Evolutionary conservation across 1,139 yeast genomes (phyloP).

Genomic region (Suhomyces choctaworum): DNA sequence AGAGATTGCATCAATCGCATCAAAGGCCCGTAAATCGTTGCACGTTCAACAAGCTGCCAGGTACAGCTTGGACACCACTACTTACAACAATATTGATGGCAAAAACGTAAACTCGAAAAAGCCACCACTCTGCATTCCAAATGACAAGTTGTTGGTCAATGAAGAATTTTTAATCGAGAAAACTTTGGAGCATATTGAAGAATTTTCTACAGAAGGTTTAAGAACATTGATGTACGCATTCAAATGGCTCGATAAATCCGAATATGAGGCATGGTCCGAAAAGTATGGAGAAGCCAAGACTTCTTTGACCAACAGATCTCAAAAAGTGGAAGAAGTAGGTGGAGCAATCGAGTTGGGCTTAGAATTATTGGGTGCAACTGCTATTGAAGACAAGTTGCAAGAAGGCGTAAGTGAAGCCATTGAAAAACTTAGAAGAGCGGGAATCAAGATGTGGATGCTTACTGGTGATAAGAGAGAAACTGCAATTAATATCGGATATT

Average conservation of each 20-base stretch:
- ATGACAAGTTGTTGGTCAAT: slow-evolving; percentile 63
- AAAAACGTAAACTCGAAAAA: neutral
- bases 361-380: slow-evolving; percentile 85
- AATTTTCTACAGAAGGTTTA: slow-evolving; percentile 91
- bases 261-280: slow-evolving; percentile 65
- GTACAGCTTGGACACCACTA: slow-evolving; percentile 41
- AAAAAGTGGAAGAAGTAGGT: slow-evolving; percentile 71
- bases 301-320: slow-evolving; percentile 65
- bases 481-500: slow-evolving; percentile 93
- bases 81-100: slow-evolving; percentile 2
- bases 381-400: slow-evolving; percentile 95
- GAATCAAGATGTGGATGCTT: slow-evolving; percentile 95
- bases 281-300: slow-evolving; percentile 77
- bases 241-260: slow-evolving; percentile 62
- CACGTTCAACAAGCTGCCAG: slow-evolving; percentile 60
- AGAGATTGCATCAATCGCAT: slow-evolving; percentile 61
- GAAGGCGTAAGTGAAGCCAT: slow-evolving; percentile 95
- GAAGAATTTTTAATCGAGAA: slow-evolving; percentile 79
- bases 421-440: slow-evolving; percentile 88
- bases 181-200: slow-evolving; percentile 88
- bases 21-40: slow-evolving; percentile 61
- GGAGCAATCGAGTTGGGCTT: slow-evolving; percentile 65
- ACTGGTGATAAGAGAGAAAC: slow-evolving; percentile 98
- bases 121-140: slow-evolving; percentile 40
- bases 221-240: slow-evolving; percentile 85